Percentiles rank a stretch among this genome's conserved stretches.
Evolutionary conservation across 164 flowering plant species (phyloP).

Genomic region (Liquidambar formosana): DNA sequence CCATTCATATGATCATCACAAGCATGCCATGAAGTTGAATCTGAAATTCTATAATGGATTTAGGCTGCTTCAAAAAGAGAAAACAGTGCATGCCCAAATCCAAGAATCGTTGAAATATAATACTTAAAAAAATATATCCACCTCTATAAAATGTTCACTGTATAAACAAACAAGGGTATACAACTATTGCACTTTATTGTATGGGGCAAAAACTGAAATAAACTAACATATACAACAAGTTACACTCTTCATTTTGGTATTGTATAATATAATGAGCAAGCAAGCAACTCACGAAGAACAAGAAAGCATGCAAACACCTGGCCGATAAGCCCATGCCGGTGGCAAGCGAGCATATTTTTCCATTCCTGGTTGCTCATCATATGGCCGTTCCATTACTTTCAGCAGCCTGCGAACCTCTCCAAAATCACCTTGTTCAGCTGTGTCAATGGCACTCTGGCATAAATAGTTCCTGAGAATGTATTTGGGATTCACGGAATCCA

Average conservation of each 20-base stretch:
- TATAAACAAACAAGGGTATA: not conserved
- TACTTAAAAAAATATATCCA: not conserved
- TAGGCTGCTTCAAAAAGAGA: no score
- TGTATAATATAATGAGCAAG: not conserved
- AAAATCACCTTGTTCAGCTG: constrained; percentile 88
- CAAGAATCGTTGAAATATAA: not conserved
- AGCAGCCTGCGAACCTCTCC: constrained; percentile 75
- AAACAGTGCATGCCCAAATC: no score
- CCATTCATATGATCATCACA: no score
- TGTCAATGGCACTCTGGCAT: constrained; percentile 96
- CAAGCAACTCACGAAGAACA: constrained; percentile 75
- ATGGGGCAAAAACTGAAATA: not conserved
- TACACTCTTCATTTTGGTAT: constrained; percentile 10
- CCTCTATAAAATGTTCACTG: not conserved
- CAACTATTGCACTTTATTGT: not conserved
- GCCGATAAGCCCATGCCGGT: constrained; percentile 99
- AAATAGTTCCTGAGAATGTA: constrained; percentile 88
- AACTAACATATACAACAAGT: constrained; percentile 21
- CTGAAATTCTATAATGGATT: no score
- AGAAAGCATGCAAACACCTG: constrained; percentile 99
- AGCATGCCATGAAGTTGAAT: no score
- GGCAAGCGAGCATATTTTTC: constrained; percentile 98
- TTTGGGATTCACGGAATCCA: constrained; percentile 90
- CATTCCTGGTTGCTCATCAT: constrained; percentile 95
- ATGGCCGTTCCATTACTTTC: constrained; percentile 85